These are phyloP conservation scores for Beauveria australis DNA, from an alignment of 2,329 filamentous ascomycete genomes.

Conservation along the genomic window DNA sequence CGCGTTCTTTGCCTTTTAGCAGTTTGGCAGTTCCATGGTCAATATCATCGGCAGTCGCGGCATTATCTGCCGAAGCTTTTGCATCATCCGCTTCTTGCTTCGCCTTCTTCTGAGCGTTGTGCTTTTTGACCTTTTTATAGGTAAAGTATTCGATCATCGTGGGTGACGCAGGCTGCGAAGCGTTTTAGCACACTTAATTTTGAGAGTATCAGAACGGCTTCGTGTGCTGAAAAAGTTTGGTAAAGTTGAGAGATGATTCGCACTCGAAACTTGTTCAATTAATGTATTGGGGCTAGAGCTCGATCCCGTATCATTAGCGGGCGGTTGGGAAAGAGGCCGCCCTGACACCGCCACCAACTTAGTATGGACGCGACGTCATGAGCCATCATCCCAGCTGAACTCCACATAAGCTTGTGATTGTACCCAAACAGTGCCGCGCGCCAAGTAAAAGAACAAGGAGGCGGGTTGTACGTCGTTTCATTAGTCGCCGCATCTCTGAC, in stretches of 20 bases:
- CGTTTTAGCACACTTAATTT: background rate
- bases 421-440: background rate
- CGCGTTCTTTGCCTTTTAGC: constrained; percentile 9
- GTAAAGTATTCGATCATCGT: constrained; percentile 56
- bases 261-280: background rate
- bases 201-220: background rate
- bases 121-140: constrained; percentile 56
- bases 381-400: constrained; percentile 2
- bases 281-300: background rate
- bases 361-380: constrained; percentile 7
- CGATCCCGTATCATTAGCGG: constrained; percentile 4
- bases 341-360: constrained; percentile 3
- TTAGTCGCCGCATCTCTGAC: too few relatives aligned
- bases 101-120: constrained; percentile 41
- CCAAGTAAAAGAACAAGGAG: too few relatives aligned
- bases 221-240: background rate
- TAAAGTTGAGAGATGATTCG: background rate
- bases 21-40: constrained; percentile 40
- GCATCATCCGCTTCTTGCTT: constrained; percentile 19
- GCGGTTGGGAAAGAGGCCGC: constrained; percentile 9
- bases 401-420: constrained; percentile 10
- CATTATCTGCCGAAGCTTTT: constrained; percentile 17
- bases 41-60: constrained; percentile 20
- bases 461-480: too few relatives aligned
- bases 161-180: constrained; percentile 4